Percentiles rank a stretch among this genome's conserved stretches.
These are phyloP conservation scores for Plasmodium reichenowi DNA, from an alignment of 169 alveolate species.

Conservation along the genomic window DNA sequence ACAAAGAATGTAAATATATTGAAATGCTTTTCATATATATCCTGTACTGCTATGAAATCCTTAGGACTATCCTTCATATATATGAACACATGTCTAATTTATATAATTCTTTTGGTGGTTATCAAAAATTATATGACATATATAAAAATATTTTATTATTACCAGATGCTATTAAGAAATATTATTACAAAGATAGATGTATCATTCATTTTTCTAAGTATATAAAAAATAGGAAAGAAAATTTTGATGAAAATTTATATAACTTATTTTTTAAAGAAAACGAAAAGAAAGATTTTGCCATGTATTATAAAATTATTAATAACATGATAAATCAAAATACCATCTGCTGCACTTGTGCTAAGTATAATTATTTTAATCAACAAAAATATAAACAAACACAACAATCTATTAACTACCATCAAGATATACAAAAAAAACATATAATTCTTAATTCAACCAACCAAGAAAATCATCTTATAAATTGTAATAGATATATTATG, in stretches of 20 bases:
- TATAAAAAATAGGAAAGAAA: conserved; percentile 53
- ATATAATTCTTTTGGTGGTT: conserved; percentile 28
- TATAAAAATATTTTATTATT: conserved; percentile 33
- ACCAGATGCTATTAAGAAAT: conserved; percentile 22
- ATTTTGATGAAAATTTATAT: conserved; percentile 70
- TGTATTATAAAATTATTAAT: conserved; percentile 15
- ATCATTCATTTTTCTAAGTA: conserved; percentile 48
- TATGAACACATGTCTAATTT: conserved; percentile 36
- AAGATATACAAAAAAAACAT: background rate
- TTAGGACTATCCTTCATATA: conserved; percentile 27
- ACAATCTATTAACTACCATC: background rate
- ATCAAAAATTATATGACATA: conserved; percentile 23
- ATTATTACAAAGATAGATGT: conserved; percentile 39
- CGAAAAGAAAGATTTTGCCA: conserved; percentile 40
- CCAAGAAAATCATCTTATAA: background rate
- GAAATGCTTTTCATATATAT: conserved; percentile 26
- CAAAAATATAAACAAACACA: background rate
- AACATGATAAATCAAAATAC: conserved; percentile 55
- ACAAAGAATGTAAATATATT: conserved; percentile 24
- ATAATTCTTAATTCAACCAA: background rate
- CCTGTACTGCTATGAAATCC: conserved; percentile 12
- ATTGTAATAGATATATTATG: background rate
- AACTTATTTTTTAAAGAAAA: conserved; percentile 57
- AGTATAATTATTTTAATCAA: conserved; percentile 15
- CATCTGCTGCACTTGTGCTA: conserved; percentile 56